Base-by-base conservation (phyloP, 768 basidiomycete species). In the Obba rivulosa region DNA sequence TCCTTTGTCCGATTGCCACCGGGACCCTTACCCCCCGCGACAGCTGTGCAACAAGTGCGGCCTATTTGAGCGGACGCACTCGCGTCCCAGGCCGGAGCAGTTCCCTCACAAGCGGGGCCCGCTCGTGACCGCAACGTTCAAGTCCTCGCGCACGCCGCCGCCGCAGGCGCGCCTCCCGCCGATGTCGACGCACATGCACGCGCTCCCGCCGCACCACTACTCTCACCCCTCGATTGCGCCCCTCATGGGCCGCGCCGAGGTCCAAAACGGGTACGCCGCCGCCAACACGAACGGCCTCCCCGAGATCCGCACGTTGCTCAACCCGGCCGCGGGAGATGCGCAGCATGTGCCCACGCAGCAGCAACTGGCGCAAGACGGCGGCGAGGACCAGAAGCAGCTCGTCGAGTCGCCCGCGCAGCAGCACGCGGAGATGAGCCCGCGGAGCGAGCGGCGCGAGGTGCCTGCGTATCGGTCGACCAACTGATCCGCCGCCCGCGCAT, bases 51-150 rank as follows among this genome's bases (percentile, higher is more conserved):
- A 72, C 72, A 89, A 89, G 61, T 89, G 87, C 57, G 87, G 87
- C 14, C 66, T 89, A 3, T 89, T 88, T 53, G 87, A 89, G 64
- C 77, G 87, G 37, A 89, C 87, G 0, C 87, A 89, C 64, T 85
- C 84, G 13, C 77, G 84, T 14, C 82, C 86, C 9, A 72, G 87
- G 36, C 87, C 87, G 0, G 85, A 87, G 53, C 86, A 87, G 57
- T 88, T 88, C 63, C 86, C 86, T 4, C 86, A 87, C 68, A 85
- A 85, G 57, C 76, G 86, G 34, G 85, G 85, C 0, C 83, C 85
- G 0, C 68, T 87, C 28, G 78, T 83, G 9, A 62, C 71, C 3
- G 66, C 76, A 2, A 69, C 74, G 18, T 53, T 71, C 74, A 35
- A 74, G 78, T 53, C 57, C 39, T 56, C 57, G 56, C 57, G 55